Conservation (phyloP, 2,329 filamentous ascomycete genomes). For the Pseudocercospora crystallina region DNA sequence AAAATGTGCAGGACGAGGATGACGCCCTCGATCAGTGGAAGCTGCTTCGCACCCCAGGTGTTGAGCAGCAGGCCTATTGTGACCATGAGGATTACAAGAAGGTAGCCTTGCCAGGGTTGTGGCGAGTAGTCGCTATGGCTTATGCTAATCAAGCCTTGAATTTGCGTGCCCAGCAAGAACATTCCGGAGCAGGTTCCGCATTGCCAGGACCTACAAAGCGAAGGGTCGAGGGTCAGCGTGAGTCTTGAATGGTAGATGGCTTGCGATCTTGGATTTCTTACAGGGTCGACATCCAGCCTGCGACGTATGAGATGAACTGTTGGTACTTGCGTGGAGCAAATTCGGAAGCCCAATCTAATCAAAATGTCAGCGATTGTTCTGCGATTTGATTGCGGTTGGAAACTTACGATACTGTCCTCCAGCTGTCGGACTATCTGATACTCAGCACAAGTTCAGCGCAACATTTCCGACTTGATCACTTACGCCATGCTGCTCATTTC, state of each 20-base stretch:
- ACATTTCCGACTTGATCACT: constrained; percentile 30
- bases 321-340: constrained; percentile 24
- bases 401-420: constrained; percentile 29
- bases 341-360: constrained; percentile 30
- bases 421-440: constrained; percentile 18
- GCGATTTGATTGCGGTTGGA: not conserved
- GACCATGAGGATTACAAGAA: constrained; percentile 19
- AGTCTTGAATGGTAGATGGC: no score
- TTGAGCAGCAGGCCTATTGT: constrained; percentile 18
- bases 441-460: constrained; percentile 9
- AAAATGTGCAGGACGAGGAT: constrained; percentile 31
- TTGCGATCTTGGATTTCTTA: no score
- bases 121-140: constrained; percentile 11
- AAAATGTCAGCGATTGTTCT: not conserved
- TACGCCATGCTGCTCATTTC: constrained; percentile 29
- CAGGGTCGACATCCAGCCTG: constrained; percentile 21
- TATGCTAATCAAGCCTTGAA: constrained; percentile 19
- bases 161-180: constrained; percentile 13
- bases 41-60: constrained; percentile 35
- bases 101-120: constrained; percentile 14
- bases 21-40: constrained; percentile 40
- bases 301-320: constrained; percentile 26
- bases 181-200: constrained; percentile 14
- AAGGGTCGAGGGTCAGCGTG: no score
- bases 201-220: constrained; percentile 11